phyloP scores from a whole-genome alignment of 345 rosid genomes.

The Heritiera littoralis region DNA sequence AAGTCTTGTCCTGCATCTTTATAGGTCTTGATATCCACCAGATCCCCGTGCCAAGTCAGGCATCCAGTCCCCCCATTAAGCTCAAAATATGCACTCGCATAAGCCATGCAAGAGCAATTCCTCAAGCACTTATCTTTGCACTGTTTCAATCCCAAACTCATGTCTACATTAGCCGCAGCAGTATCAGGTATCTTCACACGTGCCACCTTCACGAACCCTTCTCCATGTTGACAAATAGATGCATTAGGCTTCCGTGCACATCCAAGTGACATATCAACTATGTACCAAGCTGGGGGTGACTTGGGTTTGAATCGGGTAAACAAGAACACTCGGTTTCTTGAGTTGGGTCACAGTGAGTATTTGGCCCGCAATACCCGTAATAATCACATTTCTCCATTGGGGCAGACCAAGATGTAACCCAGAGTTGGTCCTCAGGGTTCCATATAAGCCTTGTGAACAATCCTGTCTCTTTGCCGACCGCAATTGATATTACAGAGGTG shows the following conservation, averaged over 20 bases:
- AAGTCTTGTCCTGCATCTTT: conserved; percentile 26
- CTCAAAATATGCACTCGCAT: conserved; percentile 43
- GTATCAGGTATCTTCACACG: conserved; percentile 55
- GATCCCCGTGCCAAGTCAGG: conserved; percentile 46
- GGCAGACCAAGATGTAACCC: conserved; percentile 44
- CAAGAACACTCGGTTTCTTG: conserved; percentile 46
- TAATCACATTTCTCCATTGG: conserved; percentile 67
- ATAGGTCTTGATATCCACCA: conserved; percentile 43
- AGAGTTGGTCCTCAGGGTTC: conserved; percentile 37
- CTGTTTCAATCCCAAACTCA: conserved; percentile 27
- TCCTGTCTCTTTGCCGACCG: no score
- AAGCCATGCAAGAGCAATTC: conserved; percentile 60
- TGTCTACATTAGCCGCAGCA: conserved; percentile 31
- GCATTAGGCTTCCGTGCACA: conserved; percentile 39
- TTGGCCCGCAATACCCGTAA: conserved; percentile 55
- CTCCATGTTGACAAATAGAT: conserved; percentile 32
- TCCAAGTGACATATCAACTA: conserved; percentile 51
- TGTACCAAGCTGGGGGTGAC: conserved; percentile 40
- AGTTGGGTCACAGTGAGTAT: conserved; percentile 42
- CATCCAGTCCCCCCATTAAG: conserved; percentile 46
- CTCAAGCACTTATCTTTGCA: conserved; percentile 35
- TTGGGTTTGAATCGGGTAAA: conserved; percentile 63
- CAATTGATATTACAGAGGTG: no score
- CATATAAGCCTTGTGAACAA: conserved; percentile 48
- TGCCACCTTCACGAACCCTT: conserved; percentile 52